These are phyloP conservation scores for Phanerochaete carnosa DNA, from an alignment of 768 basidiomycete species.

Conservation along the genomic window DNA sequence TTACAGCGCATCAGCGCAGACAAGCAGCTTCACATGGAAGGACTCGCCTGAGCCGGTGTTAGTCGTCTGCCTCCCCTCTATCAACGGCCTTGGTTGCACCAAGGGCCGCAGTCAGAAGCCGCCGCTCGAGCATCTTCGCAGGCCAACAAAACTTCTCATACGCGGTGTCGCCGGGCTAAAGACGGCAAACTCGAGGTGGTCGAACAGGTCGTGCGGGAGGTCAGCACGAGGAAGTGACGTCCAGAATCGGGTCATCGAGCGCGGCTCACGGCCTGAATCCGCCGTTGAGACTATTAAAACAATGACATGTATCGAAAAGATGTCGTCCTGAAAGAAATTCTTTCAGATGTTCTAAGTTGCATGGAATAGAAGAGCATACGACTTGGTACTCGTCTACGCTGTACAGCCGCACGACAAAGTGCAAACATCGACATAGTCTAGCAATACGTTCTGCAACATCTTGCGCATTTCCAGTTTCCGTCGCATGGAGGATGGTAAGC, in stretches of 20 bases:
- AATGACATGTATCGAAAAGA: constrained; percentile 64
- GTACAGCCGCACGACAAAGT: constrained; percentile 29
- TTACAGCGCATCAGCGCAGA: background rate
- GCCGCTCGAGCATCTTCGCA: constrained; percentile 71
- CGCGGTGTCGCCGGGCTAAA: constrained; percentile 81
- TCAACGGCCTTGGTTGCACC: constrained; percentile 66
- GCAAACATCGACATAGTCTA: constrained; percentile 63
- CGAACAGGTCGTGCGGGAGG: constrained; percentile 75
- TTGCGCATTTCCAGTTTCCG: constrained; percentile 89
- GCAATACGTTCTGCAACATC: constrained; percentile 77
- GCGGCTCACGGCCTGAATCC: constrained; percentile 78
- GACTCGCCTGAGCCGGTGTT: constrained; percentile 72
- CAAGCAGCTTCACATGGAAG: background rate
- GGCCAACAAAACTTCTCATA: constrained; percentile 95
- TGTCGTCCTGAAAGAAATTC: constrained; percentile 46
- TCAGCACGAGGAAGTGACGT: constrained; percentile 70
- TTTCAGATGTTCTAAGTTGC: background rate
- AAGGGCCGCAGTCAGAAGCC: constrained; percentile 59
- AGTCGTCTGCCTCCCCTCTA: constrained; percentile 84
- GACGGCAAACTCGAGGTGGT: constrained; percentile 71
- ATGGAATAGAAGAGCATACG: constrained; percentile 20
- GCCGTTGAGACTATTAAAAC: constrained; percentile 84
- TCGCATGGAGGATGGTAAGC: constrained; percentile 77
- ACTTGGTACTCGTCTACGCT: constrained; percentile 30
- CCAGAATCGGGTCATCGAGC: constrained; percentile 79